Conservation (phyloP, 208 protist genomes). For the Blastocrithidia nonstop region DNA sequence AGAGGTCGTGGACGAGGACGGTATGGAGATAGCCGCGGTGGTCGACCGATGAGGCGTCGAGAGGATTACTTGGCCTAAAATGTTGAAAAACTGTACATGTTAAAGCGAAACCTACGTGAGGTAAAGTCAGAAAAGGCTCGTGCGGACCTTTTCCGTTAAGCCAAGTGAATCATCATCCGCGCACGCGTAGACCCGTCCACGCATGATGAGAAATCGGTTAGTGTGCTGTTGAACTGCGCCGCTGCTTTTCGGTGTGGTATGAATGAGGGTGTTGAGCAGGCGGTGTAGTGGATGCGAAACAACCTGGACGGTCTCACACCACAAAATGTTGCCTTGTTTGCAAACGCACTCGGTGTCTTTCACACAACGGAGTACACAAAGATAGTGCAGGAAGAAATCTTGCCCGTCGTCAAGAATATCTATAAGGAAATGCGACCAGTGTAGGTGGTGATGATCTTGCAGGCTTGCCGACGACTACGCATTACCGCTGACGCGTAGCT, state of each 20-base stretch:
- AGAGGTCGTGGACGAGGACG: too few relatives aligned
- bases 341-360: conserved; percentile 47
- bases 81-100: conserved; percentile 30
- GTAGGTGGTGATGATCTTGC: conserved; percentile 71
- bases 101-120: conserved; percentile 46
- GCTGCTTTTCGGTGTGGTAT: conserved; percentile 23
- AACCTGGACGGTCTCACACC: conserved; percentile 44
- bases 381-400: conserved; percentile 24
- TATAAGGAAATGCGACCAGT: conserved; percentile 58
- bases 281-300: conserved; percentile 37
- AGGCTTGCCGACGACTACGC: conserved; percentile 42
- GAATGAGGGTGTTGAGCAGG: conserved; percentile 29
- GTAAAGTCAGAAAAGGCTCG: conserved; percentile 38
- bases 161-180: conserved; percentile 25
- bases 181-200: conserved; percentile 59
- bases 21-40: too few relatives aligned
- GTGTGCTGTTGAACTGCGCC: conserved; percentile 58
- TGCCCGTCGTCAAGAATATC: conserved; percentile 22
- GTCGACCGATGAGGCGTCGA: too few relatives aligned
- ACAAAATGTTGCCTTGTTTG: conserved; percentile 65
- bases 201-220: conserved; percentile 66
- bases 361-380: conserved; percentile 12
- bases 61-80: conserved; percentile 22
- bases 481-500: conserved; percentile 18
- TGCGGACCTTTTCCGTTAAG: conserved; percentile 20